Evolutionary conservation across 139 green algal genomes (phyloP).

Genomic region (Desmodesmus armatus): DNA sequence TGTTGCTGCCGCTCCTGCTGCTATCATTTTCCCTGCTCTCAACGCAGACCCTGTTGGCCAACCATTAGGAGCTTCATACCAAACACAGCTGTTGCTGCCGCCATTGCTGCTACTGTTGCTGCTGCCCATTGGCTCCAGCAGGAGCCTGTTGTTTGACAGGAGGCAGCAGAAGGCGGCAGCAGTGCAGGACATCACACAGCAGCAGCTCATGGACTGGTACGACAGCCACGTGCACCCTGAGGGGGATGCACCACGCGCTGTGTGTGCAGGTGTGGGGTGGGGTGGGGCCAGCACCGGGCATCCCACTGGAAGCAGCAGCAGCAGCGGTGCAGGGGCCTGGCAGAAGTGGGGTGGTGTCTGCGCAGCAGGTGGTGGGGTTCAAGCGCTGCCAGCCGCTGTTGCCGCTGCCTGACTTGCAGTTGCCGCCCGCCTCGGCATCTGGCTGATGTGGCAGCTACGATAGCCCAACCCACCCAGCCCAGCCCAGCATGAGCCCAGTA

Average conservation of each 20-base stretch:
- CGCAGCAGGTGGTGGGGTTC: background rate
- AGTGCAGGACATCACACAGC: background rate
- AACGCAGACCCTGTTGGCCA: too few species aligned
- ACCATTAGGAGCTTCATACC: too few species aligned
- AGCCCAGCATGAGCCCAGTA: too few species aligned
- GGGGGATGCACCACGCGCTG: background rate
- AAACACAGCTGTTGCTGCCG: slow-evolving; percentile 7
- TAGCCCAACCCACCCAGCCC: too few species aligned
- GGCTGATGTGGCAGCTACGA: too few species aligned
- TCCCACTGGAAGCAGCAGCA: background rate
- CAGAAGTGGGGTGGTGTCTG: background rate
- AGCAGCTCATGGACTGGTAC: slow-evolving; percentile 54
- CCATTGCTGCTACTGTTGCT: too few species aligned
- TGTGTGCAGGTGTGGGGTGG: slow-evolving; percentile 40
- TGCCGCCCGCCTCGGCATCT: slow-evolving; percentile 18
- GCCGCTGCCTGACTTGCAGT: background rate
- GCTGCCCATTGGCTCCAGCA: slow-evolving; percentile 44
- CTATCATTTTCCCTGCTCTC: too few species aligned
- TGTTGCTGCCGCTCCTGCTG: too few species aligned
- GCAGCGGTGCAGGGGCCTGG: background rate
- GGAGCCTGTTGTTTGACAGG: slow-evolving; percentile 28
- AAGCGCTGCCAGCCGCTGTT: slow-evolving; percentile 3
- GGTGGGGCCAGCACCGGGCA: background rate
- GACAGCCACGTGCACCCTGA: slow-evolving; percentile 31
- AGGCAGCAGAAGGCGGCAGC: slow-evolving; percentile 43